phyloP scores from a whole-genome alignment of 2,329 filamentous ascomycete genomes.

The Beauveria sp. region DNA sequence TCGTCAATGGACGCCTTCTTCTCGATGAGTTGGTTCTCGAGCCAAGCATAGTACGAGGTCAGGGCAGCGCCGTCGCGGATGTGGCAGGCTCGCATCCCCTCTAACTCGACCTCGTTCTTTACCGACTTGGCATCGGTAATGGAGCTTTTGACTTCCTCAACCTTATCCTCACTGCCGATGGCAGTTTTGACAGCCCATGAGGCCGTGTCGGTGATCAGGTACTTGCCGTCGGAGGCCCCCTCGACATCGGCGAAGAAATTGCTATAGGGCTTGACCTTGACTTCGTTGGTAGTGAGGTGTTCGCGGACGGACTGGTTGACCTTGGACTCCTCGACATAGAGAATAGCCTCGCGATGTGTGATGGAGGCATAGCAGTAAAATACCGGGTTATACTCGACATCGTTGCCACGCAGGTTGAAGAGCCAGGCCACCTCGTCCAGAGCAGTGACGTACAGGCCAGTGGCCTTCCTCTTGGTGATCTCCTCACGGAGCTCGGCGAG shows the following conservation, averaged over 20 bases:
- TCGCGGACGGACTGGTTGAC: constrained; percentile 58
- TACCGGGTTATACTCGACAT: constrained; percentile 96
- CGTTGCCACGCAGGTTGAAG: constrained; percentile 91
- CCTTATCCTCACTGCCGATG: constrained; percentile 75
- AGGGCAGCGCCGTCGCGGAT: constrained; percentile 87
- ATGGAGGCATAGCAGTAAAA: constrained; percentile 96
- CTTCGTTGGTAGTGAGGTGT: constrained; percentile 62
- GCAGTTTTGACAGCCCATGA: constrained; percentile 89
- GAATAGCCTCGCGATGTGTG: constrained; percentile 65
- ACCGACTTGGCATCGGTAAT: constrained; percentile 87
- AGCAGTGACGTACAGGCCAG: constrained; percentile 86
- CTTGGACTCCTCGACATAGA: constrained; percentile 81
- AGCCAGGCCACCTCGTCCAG: constrained; percentile 96
- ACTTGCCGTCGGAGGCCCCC: constrained; percentile 52
- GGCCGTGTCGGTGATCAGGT: constrained; percentile 77
- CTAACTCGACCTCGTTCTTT: constrained; percentile 83
- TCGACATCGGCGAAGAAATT: constrained; percentile 73
- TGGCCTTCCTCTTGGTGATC: constrained; percentile 79
- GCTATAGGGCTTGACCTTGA: constrained; percentile 74
- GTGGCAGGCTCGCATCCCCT: constrained; percentile 91
- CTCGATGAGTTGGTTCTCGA: constrained; percentile 76
- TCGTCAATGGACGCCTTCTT: constrained; percentile 75
- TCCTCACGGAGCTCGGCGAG: constrained; percentile 83
- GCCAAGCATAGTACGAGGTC: constrained; percentile 91
- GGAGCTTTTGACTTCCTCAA: constrained; percentile 81